Percentiles rank a stretch among this genome's conserved stretches.
phyloP scores from a whole-genome alignment of 2,329 filamentous ascomycete genomes.

The Monilinia fructigena region DNA sequence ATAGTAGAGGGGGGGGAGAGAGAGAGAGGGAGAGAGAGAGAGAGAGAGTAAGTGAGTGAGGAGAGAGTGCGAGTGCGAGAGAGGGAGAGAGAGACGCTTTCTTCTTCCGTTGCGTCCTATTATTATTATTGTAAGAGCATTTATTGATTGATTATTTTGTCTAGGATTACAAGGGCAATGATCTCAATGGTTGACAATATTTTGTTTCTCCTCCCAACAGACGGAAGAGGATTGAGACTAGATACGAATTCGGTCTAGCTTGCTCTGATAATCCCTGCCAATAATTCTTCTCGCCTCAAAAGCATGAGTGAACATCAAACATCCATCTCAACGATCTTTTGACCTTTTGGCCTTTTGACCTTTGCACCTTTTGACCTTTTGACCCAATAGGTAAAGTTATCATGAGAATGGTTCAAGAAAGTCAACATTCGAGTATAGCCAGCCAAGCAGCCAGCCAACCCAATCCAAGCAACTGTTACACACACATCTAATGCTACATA shows the following conservation, averaged over 20 bases:
- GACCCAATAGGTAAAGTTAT: background rate
- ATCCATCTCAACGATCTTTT: slow-evolving; percentile 20
- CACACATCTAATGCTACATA: background rate
- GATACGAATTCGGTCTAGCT: slow-evolving; percentile 13
- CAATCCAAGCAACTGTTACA: background rate
- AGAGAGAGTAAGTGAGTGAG: background rate
- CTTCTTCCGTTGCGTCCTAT: no score
- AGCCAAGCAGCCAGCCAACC: background rate
- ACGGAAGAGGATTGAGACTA: slow-evolving; percentile 17
- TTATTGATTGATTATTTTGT: background rate
- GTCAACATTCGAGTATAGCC: background rate
- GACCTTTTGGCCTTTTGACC: slow-evolving; percentile 9
- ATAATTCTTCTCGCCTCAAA: background rate
- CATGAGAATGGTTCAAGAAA: background rate
- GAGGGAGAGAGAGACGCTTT: no score
- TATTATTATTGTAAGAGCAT: background rate
- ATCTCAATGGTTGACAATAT: slow-evolving; percentile 22
- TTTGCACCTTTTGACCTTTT: background rate
- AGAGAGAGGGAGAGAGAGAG: no score
- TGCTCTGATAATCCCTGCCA: background rate
- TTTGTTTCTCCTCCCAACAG: slow-evolving; percentile 24
- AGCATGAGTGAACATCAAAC: slow-evolving; percentile 6
- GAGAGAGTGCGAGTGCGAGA: no score
- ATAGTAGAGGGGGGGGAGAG: background rate
- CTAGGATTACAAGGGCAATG: slow-evolving; percentile 18